A percentile compares a stretch with the other conserved stretches of the same genome.
Evolutionary conservation across 805 yeast species (phyloP).

Genomic region (Wickerhamomyces sydowiorum): DNA sequence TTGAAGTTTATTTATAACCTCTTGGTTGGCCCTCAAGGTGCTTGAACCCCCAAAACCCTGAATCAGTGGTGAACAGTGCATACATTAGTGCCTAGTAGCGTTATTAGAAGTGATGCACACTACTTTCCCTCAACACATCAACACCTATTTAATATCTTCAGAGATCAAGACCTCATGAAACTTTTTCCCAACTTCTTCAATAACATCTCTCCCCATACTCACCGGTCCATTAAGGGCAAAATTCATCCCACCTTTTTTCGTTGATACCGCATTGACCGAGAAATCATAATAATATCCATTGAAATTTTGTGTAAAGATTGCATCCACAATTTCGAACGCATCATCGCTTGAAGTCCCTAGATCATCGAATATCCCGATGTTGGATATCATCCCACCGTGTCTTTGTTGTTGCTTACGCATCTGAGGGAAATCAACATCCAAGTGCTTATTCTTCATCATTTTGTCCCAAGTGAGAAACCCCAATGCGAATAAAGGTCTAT

Average conservation of each 20-base stretch:
- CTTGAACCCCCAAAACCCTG: no score
- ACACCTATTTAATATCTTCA: not conserved
- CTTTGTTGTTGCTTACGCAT: not conserved
- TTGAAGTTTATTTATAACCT: no score
- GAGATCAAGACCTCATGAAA: not conserved
- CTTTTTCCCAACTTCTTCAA: not conserved
- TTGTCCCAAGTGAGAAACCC: not conserved
- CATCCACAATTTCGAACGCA: not conserved
- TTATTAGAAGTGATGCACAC: no score
- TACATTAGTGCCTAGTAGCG: no score
- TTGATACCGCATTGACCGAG: not conserved
- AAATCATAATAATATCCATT: not conserved
- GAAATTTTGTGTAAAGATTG: not conserved
- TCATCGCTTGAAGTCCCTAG: not conserved
- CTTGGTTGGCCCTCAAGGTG: no score
- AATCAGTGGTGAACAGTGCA: no score
- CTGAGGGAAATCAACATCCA: not conserved
- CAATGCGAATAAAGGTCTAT: not conserved
- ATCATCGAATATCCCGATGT: not conserved
- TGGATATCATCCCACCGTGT: not conserved
- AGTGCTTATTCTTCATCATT: not conserved
- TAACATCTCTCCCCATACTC: not conserved
- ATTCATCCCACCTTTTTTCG: not conserved
- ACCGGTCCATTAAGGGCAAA: conserved; percentile 8
- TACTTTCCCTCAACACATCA: no score